Evolutionary conservation across 495 filamentous ascomycete species (phyloP), one percentile per base, ranked within the genome.

Genomic region (Pyrenula aspistea): DNA sequence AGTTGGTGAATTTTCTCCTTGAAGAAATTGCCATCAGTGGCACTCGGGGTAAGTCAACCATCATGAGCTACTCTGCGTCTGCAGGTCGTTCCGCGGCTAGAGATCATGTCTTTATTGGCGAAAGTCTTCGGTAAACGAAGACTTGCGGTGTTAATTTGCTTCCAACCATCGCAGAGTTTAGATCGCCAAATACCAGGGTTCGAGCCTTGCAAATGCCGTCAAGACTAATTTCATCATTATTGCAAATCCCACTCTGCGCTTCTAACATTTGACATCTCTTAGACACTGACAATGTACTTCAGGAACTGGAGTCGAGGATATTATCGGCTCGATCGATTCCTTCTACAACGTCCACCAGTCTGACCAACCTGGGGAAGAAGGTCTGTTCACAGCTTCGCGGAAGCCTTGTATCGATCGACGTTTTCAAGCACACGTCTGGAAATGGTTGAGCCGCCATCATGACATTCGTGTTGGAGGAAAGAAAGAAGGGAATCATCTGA

Each of bases 1-100:
- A 81, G 57, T 69, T 93, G 67, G 82, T 91, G 52, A 78, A 85
- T 60, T 83, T 80, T 63, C 69, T 91, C 52, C 69, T 92, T 51
- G 77, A 78, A 20, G 85, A 87, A 73, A 84, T 92, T 65, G 86
- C 87, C 36, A 72, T 84, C 49, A 73, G 72, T 54, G 87, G 88
- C 25, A 77, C 79, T 57, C 74, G 79, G 73, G 88, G 88, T 91
- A 68, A 71, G 86, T 79, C 21, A 15, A 42, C 20, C n/a, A n/a
- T n/a, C n/a, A n/a, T n/a, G n/a, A n/a, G n/a, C n/a, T n/a, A n/a
- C n/a, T n/a, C n/a, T n/a, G n/a, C n/a, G n/a, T n/a, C n/a, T n/a
- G n/a, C n/a, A n/a, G n/a, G n/a, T n/a, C n/a, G n/a, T n/a, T n/a
- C n/a, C n/a, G n/a, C n/a, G n/a, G n/a, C n/a, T n/a, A n/a, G n/a